These are phyloP conservation scores for Gossypium raimondii DNA, from an alignment of 345 rosid genomes.

Conservation along the genomic window DNA sequence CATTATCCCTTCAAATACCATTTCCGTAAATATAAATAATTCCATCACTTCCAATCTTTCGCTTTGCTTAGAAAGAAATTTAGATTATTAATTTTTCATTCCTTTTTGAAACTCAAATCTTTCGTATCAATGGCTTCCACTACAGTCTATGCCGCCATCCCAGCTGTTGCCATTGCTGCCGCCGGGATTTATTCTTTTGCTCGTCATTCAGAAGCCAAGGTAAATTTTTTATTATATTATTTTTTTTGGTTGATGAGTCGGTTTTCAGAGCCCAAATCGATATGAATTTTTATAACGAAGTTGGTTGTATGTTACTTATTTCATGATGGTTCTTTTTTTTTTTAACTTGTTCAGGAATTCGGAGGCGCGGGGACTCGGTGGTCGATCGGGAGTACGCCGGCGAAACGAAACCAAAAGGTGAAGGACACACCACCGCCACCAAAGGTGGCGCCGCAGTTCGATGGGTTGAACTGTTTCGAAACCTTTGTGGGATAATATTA, in stretches of 20 bases:
- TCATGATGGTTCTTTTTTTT: no score
- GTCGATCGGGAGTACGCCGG: not conserved
- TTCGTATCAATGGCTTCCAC: not conserved
- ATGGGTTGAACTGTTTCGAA: conserved; percentile 31
- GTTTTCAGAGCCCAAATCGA: no score
- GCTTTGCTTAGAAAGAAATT: no score
- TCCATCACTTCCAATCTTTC: no score
- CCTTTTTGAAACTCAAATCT: no score
- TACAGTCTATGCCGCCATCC: not conserved
- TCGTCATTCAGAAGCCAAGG: not conserved
- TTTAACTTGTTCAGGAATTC: not conserved
- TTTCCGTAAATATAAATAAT: no score
- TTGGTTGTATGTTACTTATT: no score
- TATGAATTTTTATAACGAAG: no score
- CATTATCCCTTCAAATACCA: no score
- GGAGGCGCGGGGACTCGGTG: not conserved
- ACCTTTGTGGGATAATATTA: conserved; percentile 19
- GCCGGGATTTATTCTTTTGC: not conserved
- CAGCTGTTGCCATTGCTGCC: not conserved
- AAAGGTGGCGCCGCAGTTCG: conserved; percentile 33
- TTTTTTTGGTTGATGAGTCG: no score
- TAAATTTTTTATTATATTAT: not conserved
- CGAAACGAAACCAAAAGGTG: not conserved
- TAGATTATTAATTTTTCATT: no score
- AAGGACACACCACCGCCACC: not conserved